Conservation (phyloP, 305 asterid genomes). For the Fraxinus velutina region DNA sequence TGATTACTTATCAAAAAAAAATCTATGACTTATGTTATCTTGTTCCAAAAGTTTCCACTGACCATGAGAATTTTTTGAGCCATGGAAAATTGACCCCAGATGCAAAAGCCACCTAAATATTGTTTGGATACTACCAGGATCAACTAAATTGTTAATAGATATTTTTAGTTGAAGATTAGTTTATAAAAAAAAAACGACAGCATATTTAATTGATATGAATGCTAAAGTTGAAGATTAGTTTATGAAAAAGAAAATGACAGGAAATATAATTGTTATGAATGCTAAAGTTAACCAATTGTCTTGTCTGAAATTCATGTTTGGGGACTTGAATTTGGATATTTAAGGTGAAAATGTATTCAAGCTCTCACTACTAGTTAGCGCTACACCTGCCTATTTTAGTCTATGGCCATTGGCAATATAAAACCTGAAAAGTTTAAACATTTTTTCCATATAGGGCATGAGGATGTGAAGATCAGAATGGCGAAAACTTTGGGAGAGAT, state of each 20-base stretch:
- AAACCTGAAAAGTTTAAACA: not conserved
- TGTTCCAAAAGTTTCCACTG: not conserved
- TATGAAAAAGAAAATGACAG: not conserved
- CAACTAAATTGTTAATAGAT: not conserved
- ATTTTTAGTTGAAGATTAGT: not conserved
- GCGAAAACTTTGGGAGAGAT: constrained; percentile 57
- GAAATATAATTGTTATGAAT: not conserved
- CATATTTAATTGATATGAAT: not conserved
- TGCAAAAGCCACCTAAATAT: not conserved
- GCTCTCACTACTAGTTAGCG: not conserved
- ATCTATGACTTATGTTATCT: not conserved
- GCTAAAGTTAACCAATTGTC: not conserved
- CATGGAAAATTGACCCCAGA: not conserved
- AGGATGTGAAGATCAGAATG: constrained; percentile 56
- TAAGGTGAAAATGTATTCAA: not conserved
- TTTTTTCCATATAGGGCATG: constrained; percentile 38
- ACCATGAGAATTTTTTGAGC: not conserved
- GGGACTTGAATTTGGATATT: not conserved
- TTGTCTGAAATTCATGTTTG: not conserved
- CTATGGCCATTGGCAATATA: not conserved
- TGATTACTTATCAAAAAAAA: too few relatives aligned
- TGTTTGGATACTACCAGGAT: not conserved
- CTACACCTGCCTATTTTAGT: not conserved
- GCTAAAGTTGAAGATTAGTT: not conserved
- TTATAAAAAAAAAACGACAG: not conserved